A percentile compares a stretch with the other conserved stretches of the same genome.
These are phyloP conservation scores for Calonectria naviculata DNA, from an alignment of 2,329 filamentous ascomycete species.

Conservation along the genomic window DNA sequence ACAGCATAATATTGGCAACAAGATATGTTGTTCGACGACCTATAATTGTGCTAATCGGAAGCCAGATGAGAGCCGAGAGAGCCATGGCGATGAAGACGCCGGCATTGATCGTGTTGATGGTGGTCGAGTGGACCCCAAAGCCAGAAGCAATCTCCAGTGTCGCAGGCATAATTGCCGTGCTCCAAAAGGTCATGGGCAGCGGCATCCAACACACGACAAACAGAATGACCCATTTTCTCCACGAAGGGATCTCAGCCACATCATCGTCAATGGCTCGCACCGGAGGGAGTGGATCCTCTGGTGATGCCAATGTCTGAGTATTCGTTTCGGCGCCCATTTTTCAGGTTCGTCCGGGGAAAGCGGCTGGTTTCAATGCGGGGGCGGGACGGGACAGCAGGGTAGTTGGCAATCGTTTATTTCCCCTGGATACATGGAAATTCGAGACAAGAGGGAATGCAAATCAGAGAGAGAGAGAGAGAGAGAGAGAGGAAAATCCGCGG, in stretches of 20 bases:
- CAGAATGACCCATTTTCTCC: conserved; percentile 42
- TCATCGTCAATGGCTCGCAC: conserved; percentile 33
- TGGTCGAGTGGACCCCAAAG: conserved; percentile 19
- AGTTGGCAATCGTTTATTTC: neutral
- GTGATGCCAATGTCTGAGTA: neutral
- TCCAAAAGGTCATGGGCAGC: conserved; percentile 42
- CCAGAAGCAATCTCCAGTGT: conserved; percentile 32
- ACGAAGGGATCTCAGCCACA: conserved; percentile 30
- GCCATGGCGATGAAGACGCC: conserved; percentile 39
- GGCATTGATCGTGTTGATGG: conserved; percentile 37
- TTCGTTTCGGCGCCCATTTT: conserved; percentile 30
- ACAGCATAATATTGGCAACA: conserved; percentile 36
- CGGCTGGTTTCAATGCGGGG: neutral
- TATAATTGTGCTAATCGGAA: conserved; percentile 38
- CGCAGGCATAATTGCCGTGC: conserved; percentile 40
- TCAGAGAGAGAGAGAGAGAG: too few relatives aligned
- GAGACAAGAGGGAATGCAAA: neutral
- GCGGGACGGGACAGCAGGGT: neutral
- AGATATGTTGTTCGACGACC: conserved; percentile 37
- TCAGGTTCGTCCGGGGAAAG: neutral
- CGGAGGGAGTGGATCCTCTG: conserved; percentile 7
- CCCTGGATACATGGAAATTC: neutral
- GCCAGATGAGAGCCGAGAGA: conserved; percentile 37
- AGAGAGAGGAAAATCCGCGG: neutral
- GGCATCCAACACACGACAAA: conserved; percentile 44